Evolutionary conservation across 2,329 filamentous ascomycete genomes (phyloP), one percentile per base, ranked within the genome.

Genomic region (Cercospora janseana): DNA sequence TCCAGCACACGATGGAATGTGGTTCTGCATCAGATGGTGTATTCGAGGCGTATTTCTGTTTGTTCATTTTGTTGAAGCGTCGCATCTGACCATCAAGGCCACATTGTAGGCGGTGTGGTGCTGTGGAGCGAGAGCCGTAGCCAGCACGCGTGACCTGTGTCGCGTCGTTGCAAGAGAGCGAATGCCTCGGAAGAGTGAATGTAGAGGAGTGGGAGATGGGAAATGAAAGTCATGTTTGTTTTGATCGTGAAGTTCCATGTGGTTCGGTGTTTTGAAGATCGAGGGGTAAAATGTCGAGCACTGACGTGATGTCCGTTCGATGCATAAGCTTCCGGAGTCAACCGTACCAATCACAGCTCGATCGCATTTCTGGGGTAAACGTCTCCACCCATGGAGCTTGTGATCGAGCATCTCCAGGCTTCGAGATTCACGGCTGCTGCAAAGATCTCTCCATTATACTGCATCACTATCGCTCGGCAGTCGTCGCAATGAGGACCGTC

Each of bases 1-100:
- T 41, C 24, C 37, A 49, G 23, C 41, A 24, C 20, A 42, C 35
- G 26, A 24, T 26, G 21, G 31, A 38, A 32, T 38, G 44, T 46
- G 44, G 23, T 37, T 46, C 46, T 49, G 46, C 37, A 49, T 48
- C n/a, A 21, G 23, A 32, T 18, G 46, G 46, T 28, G 46, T 42
- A 42, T 3, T 20, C 24, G 16, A 42, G 27, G 46, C 46, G 46
- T 32, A 15, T 6, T 34, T 42, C 18, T 26, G 44, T 49, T 49
- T 27, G 26, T 18, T 42, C 18, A 28, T 31, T 32, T 15, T 34
- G 27, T 21, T 49, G 12, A 31, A 13, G 34, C 35, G 34, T 28
- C 44, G 44, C 44, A 38, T 18, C 16, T 8, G 13, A 24, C 21
- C 15, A 15, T 15, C 18, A 35, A 37, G n/a, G 31, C 13, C 23